Base-by-base conservation (phyloP, 1,139 yeast genomes). In the Saccharomyces hybrid region DNA sequence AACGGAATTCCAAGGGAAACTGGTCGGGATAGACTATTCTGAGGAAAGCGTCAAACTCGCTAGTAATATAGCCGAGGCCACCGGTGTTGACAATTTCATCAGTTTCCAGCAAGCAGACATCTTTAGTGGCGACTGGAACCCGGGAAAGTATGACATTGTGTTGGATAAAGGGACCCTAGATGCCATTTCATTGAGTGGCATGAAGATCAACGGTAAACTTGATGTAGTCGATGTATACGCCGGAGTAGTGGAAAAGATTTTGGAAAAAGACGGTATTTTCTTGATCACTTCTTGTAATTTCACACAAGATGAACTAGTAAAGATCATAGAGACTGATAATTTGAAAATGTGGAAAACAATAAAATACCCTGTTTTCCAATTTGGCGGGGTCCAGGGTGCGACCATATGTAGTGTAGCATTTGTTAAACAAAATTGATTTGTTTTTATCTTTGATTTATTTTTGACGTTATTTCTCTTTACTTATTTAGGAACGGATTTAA, bases 121-220 rank as follows among this genome's bases (percentile, higher is more conserved):
- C 68, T 68, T 71, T 69, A 66, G 62, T 47, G 51, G 56, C 1
- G 49, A 53, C 3, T 68, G 71, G 70, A 47, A 56, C 6, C 59
- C 67, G 0, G 74, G 77, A 42, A 61, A 72, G 42, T 90, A 80
- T 71, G 96, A 91, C 64, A 70, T 93, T 5, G 79, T 91, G 2
- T 73, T 91, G 46, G 99, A 93, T 70, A 93, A 93, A 67, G 99
- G 99, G 8, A 93, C 99, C 0, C 72, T 95, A 46, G 99, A 93
- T 72, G 99, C 99, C 5, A 93, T 95, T 59, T 97, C 97, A 0
- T 76, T 93, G 51, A 87, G 89, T 64, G 89, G 86, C 48, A 64
- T 82, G 42, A 66, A 64, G 25, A 77, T 74, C 51, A 66, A 67
- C 48, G 49, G 49, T 20, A 13, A 20, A 5, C 47, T 46, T 25